These are phyloP conservation scores for Yamagishiella unicocca DNA, from an alignment of 139 green algal species.

Conservation along the genomic window DNA sequence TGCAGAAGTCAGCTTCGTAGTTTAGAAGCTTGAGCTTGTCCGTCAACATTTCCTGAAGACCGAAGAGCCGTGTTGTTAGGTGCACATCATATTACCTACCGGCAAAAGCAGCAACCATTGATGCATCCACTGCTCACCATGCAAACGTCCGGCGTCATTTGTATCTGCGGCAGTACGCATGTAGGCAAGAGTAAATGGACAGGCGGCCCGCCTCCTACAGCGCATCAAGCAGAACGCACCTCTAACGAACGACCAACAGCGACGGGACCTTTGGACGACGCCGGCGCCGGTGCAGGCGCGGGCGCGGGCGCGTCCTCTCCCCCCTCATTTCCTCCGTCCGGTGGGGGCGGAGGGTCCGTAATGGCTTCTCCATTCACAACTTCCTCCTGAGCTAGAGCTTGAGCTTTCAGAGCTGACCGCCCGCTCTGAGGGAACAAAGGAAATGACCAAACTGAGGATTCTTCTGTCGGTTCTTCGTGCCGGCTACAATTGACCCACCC, in stretches of 20 bases:
- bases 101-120: not conserved
- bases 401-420: constrained; percentile 8
- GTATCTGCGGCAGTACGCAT: constrained; percentile 50
- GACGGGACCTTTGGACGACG: constrained; percentile 21
- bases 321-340: not conserved
- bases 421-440: not conserved
- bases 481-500: constrained; percentile 31
- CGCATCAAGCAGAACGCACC: constrained; percentile 21
- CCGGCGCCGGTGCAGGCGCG: not conserved
- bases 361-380: constrained; percentile 4
- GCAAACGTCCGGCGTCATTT: constrained; percentile 59
- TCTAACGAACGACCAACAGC: constrained; percentile 55
- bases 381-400: not conserved
- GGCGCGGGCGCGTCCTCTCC: constrained; percentile 25
- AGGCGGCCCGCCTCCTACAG: not conserved
- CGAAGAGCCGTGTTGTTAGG: not conserved
- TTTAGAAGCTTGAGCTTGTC: constrained; percentile 86
- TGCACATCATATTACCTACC: not conserved
- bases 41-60: constrained; percentile 72
- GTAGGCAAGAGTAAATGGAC: not conserved
- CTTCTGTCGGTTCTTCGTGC: constrained; percentile 29
- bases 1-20: constrained; percentile 85
- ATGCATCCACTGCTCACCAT: constrained; percentile 53
- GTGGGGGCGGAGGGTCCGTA: not conserved
- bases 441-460: not conserved